A percentile compares a stretch with the other conserved stretches of the same genome.
Conservation (phyloP, 345 rosid genomes). For the Eucalyptus regnans region DNA sequence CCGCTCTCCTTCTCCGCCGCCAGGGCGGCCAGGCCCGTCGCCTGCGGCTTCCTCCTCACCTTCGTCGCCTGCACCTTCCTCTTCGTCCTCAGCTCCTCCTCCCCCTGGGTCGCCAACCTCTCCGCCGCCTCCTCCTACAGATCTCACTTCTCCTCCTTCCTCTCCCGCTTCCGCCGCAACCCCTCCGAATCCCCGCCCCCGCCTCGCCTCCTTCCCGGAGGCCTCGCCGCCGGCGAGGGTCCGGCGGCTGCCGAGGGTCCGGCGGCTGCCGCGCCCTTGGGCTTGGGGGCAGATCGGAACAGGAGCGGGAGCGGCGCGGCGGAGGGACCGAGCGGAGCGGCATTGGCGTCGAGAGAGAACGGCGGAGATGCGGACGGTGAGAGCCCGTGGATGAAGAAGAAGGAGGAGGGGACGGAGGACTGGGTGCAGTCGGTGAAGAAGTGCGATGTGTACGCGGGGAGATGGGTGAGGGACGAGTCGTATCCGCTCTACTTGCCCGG, state of each 20-base stretch:
- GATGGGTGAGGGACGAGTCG: slow-evolving; percentile 24
- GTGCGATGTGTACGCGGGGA: slow-evolving; percentile 30
- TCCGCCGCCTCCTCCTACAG: background rate
- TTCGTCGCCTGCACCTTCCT: slow-evolving; percentile 5
- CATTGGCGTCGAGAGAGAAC: background rate
- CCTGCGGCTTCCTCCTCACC: background rate
- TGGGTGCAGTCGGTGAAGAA: slow-evolving; percentile 1
- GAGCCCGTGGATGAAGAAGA: background rate
- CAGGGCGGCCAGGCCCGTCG: background rate
- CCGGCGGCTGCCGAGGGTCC: background rate
- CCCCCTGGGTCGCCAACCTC: slow-evolving; percentile 6
- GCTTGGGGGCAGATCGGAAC: background rate
- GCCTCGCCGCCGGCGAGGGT: background rate
- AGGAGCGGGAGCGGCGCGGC: background rate
- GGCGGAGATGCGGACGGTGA: background rate
- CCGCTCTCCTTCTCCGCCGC: background rate
- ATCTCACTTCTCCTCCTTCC: background rate
- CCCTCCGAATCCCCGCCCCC: background rate
- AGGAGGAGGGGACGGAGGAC: background rate
- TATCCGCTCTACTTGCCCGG: slow-evolving; percentile 24
- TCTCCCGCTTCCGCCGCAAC: slow-evolving; percentile 1
- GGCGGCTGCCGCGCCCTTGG: background rate
- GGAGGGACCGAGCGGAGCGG: background rate
- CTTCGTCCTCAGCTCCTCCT: slow-evolving; percentile 1
- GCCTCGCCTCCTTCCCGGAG: background rate